A percentile compares a stretch with the other conserved stretches of the same genome.
Conservation (phyloP, 768 basidiomycete genomes). For the Tylopilus sp. region DNA sequence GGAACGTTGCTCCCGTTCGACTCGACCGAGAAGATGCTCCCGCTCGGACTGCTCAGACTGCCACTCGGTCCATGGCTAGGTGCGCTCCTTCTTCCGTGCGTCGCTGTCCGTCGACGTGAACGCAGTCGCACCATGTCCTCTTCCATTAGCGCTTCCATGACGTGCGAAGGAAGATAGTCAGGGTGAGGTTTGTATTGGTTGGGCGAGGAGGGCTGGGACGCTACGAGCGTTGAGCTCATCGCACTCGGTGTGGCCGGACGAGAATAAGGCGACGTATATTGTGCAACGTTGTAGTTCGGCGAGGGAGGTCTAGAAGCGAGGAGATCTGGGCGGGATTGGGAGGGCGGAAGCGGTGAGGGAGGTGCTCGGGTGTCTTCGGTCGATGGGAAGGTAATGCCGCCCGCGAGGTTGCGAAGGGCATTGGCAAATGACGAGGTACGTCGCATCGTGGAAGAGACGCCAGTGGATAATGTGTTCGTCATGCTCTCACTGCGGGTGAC, state of each 20-base stretch:
- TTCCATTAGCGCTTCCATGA: constrained; percentile 86
- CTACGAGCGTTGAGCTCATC: constrained; percentile 20
- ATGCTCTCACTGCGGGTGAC: constrained; percentile 59
- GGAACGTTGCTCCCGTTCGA: constrained; percentile 66
- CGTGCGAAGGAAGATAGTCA: constrained; percentile 69
- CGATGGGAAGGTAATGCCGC: constrained; percentile 67
- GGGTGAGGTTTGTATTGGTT: constrained; percentile 35
- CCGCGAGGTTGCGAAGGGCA: constrained; percentile 65
- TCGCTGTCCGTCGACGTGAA: constrained; percentile 51
- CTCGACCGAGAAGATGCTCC: constrained; percentile 76
- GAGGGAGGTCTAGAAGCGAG: constrained; percentile 68
- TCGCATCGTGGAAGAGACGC: constrained; percentile 64
- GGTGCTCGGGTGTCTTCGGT: constrained; percentile 50
- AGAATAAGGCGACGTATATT: constrained; percentile 76
- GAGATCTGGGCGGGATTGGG: constrained; percentile 21
- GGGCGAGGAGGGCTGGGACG: constrained; percentile 32
- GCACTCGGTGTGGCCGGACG: constrained; percentile 44
- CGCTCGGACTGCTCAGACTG: constrained; percentile 62
- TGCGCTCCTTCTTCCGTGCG: constrained; percentile 42
- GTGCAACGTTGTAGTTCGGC: constrained; percentile 73
- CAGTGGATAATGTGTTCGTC: constrained; percentile 55
- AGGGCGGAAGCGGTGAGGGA: constrained; percentile 30
- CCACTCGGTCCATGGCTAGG: constrained; percentile 37
- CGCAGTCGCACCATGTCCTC: constrained; percentile 92
- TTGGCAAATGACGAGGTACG: constrained; percentile 82